Base-by-base conservation (phyloP, 192 early-diverging fungal genomes). In the Funneliformis mosseae region DNA sequence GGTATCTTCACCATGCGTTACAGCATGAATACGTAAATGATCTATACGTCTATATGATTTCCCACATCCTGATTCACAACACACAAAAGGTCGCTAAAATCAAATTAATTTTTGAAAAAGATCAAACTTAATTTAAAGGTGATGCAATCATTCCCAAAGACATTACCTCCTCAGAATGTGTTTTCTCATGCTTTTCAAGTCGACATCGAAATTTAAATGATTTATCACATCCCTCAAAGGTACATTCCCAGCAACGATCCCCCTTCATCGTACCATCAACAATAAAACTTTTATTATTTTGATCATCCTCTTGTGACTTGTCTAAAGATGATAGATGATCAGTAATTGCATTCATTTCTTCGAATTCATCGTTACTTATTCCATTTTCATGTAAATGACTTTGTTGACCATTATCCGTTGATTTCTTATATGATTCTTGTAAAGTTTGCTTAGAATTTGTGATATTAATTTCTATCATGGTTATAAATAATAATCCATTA, bases 161-260 rank as follows among this genome's bases (percentile, higher is more conserved):
- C 12, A 41, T 18, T 38, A 76, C 74, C 74, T 27, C 50, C 18
- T 59, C 74, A 23, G 74, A 61, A 61, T 76, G 74, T n/a, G 50
- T 27, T 33, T 42, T 43, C 60, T 33, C 33, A 76, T 76, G 74
- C 14, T 23, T 28, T 76, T 76, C 27, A 38, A 76, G 33, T 23
- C 45, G 25, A 16, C 25, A 41, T 7, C 25, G 28, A n/a, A 59
- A 28, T 59, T 48, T 59, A 39, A 59, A 76, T 8, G 60, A 10
- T 61, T 59, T 61, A 61, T 76, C 59, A 76, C 74, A 76, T 6
- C 55, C 74, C 41, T 76, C 74, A 63, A 48, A 76, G 5, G 25
- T 61, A 46, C 74, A 76, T 61, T 61, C 42, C 33, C 50, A 76
- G 38, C 60, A 55, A 60, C 25, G 38, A 38, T 69, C 25, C 14